A percentile compares a stretch with the other conserved stretches of the same genome.
phyloP scores from a whole-genome alignment of 305 asterid species.

The Fraxinus dipetala region DNA sequence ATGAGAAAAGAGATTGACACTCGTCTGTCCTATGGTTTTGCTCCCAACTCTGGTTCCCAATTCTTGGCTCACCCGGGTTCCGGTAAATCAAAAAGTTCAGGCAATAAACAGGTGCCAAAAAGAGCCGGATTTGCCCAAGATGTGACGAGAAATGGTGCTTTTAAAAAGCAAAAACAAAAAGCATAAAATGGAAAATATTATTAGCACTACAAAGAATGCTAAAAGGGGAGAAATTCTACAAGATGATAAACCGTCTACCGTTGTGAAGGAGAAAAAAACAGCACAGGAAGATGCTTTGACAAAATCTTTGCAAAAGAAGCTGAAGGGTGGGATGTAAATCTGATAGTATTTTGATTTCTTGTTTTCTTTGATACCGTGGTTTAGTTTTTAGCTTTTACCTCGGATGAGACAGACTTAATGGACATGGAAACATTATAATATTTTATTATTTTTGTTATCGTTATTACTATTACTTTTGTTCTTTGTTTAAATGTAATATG shows the following conservation, averaged over 20 bases:
- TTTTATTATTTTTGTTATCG: background rate
- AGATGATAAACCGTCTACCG: slow-evolving; percentile 16
- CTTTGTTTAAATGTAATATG: slow-evolving; percentile 2
- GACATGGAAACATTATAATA: slow-evolving; percentile 20
- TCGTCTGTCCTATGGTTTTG: slow-evolving; percentile 39
- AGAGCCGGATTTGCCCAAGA: slow-evolving; percentile 29
- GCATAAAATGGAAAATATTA: slow-evolving; percentile 27
- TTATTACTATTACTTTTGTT: slow-evolving; percentile 22
- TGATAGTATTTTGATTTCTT: background rate
- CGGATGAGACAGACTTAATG: slow-evolving; percentile 18
- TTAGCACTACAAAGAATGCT: slow-evolving; percentile 14
- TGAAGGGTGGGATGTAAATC: slow-evolving; percentile 32
- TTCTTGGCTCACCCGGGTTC: slow-evolving; percentile 73
- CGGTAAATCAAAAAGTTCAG: slow-evolving; percentile 34
- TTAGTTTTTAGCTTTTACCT: slow-evolving; percentile 14
- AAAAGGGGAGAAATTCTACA: slow-evolving; percentile 16
- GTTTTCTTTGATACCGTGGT: background rate
- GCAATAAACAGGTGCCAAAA: slow-evolving; percentile 36
- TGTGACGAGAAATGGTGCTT: slow-evolving; percentile 20
- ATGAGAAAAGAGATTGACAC: slow-evolving; percentile 71
- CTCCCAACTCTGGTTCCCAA: slow-evolving; percentile 41
- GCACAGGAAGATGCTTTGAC: slow-evolving; percentile 28
- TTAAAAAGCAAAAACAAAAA: slow-evolving; percentile 36
- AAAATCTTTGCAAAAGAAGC: slow-evolving; percentile 35
- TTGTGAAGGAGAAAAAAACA: slow-evolving; percentile 37